Percentiles rank a stretch among this genome's conserved stretches.
phyloP scores from a whole-genome alignment of 306 rosid species.

The Vachellia pachyceras region DNA sequence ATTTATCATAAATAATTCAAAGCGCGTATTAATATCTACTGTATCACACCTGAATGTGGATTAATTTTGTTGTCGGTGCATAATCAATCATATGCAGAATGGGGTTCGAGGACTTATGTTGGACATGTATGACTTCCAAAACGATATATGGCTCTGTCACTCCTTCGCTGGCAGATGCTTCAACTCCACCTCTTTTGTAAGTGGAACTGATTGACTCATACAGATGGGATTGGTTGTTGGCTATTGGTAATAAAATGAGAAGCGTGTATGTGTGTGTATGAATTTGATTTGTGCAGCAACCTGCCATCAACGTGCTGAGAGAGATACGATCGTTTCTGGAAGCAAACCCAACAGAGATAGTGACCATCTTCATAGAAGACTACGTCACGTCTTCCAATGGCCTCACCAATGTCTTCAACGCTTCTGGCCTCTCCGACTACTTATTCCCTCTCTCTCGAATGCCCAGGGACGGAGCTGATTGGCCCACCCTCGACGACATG shows the following conservation, averaged over 20 bases:
- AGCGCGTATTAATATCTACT: background rate
- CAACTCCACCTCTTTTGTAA: slow-evolving; percentile 71
- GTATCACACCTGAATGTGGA: background rate
- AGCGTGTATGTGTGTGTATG: background rate
- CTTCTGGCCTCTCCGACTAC: slow-evolving; percentile 54
- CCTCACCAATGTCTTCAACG: slow-evolving; percentile 60
- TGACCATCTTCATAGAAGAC: slow-evolving; percentile 74
- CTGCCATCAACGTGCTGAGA: slow-evolving; percentile 56
- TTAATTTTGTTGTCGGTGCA: background rate
- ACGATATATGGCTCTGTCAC: slow-evolving; percentile 80
- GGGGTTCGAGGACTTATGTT: slow-evolving; percentile 85
- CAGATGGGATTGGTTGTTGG: background rate
- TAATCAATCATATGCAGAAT: slow-evolving; percentile 42
- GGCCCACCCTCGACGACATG: slow-evolving; percentile 75
- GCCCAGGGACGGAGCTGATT: slow-evolving; percentile 59
- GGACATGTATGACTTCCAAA: slow-evolving; percentile 73
- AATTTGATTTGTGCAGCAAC: slow-evolving; percentile 46
- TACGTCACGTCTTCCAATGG: slow-evolving; percentile 63
- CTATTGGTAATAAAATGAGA: background rate
- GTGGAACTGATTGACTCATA: slow-evolving; percentile 13
- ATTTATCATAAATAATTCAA: background rate
- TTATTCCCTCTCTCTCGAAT: slow-evolving; percentile 55
- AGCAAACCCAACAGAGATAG: slow-evolving; percentile 58
- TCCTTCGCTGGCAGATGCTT: slow-evolving; percentile 56
- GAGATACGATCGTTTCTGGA: slow-evolving; percentile 57